Evolutionary conservation across 192 early-diverging fungal species (phyloP).

Genomic region (Phlyctochytrium bullatum): DNA sequence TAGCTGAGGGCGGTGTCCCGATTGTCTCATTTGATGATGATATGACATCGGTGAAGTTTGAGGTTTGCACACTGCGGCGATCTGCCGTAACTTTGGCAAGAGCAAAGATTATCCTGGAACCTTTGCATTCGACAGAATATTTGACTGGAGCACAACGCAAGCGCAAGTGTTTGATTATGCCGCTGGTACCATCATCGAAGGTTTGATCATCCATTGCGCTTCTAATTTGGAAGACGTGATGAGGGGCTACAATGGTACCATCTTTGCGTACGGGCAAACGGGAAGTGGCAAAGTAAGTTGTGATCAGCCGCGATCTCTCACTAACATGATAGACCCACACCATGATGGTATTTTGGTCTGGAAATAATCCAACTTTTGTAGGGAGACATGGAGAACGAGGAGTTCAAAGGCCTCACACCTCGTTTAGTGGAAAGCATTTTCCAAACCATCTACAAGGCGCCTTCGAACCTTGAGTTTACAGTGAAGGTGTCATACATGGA

Average conservation of each 20-base stretch:
- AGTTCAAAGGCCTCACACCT: conserved; percentile 92
- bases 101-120: conserved; percentile 58
- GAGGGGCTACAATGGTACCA: conserved; percentile 97
- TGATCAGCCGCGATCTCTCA: not conserved
- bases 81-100: conserved; percentile 14
- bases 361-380: conserved; percentile 23
- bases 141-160: conserved; percentile 81
- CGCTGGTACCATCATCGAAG: conserved; percentile 87
- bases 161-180: conserved; percentile 87
- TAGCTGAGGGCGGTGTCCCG: conserved; percentile 84
- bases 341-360: conserved; percentile 42
- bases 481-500: conserved; percentile 99
- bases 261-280: conserved; percentile 99
- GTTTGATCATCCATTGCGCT: conserved; percentile 46
- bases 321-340: conserved; percentile 38
- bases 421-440: conserved; percentile 97
- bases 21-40: conserved; percentile 78
- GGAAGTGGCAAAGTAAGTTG: conserved; percentile 84
- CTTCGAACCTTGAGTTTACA: conserved; percentile 93
- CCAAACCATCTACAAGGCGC: conserved; percentile 83
- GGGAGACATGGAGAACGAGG: conserved; percentile 93
- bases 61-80: conserved; percentile 28
- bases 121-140: conserved; percentile 91
- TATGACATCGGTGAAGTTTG: conserved; percentile 63
- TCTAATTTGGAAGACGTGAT: conserved; percentile 71